These are phyloP conservation scores for Linum tenue DNA, from an alignment of 345 rosid species.

Conservation along the genomic window DNA sequence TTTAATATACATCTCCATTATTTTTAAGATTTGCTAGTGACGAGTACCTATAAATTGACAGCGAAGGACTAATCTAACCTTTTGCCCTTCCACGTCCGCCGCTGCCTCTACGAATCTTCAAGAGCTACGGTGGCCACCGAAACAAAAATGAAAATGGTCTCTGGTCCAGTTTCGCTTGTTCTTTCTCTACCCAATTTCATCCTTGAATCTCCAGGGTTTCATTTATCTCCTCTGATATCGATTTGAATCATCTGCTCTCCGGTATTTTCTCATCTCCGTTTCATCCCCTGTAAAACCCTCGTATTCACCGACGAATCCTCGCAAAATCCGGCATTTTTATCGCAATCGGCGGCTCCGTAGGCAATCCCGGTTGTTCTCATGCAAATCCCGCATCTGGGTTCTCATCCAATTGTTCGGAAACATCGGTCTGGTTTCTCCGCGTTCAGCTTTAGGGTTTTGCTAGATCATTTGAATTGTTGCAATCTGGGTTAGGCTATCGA, in stretches of 20 bases:
- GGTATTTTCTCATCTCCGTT: too few relatives aligned
- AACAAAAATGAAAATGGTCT: background rate
- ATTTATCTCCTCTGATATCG: background rate
- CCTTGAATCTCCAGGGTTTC: background rate
- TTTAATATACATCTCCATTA: too few relatives aligned
- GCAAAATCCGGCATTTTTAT: background rate
- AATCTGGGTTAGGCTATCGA: slow-evolving; percentile 4
- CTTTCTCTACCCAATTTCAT: too few relatives aligned
- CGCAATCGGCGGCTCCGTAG: background rate
- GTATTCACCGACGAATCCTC: background rate
- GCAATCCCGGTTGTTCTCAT: too few relatives aligned
- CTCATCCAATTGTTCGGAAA: slow-evolving; percentile 11
- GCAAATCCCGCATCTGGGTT: slow-evolving; percentile 1
- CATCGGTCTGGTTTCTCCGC: background rate
- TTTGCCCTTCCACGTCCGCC: background rate
- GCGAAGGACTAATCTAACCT: background rate
- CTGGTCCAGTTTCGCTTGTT: too few relatives aligned
- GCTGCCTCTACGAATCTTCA: background rate
- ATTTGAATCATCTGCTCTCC: too few relatives aligned
- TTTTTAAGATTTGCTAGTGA: too few relatives aligned
- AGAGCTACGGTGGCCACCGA: background rate
- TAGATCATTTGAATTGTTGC: slow-evolving; percentile 2
- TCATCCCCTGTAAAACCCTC: too few relatives aligned
- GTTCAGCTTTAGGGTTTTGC: slow-evolving; percentile 7
- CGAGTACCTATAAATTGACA: background rate